These are phyloP conservation scores for Pelargonium australe DNA, from an alignment of 441 rosid species.

Conservation along the genomic window DNA sequence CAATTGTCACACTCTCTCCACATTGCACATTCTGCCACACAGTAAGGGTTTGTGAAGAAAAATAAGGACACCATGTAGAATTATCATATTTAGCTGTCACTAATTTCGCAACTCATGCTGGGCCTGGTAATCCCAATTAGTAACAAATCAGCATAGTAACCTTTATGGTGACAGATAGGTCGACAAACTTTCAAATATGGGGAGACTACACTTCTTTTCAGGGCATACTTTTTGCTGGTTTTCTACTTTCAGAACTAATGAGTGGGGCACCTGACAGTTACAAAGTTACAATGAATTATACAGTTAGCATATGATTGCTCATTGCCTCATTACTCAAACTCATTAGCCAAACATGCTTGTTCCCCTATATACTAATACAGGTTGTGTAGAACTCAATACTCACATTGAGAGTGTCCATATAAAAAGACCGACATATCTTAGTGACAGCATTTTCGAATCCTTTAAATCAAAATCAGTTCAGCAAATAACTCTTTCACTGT, in stretches of 20 bases:
- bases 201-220: neutral
- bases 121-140: too few relatives aligned
- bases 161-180: conserved; percentile 15
- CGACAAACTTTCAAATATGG: neutral
- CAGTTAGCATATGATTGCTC: conserved; percentile 9
- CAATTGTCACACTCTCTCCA: conserved; percentile 81
- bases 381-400: too few relatives aligned
- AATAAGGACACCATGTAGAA: conserved; percentile 6
- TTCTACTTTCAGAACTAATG: neutral
- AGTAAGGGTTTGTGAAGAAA: neutral
- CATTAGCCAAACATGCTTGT: neutral
- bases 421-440: neutral
- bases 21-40: conserved; percentile 67
- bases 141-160: neutral
- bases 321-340: neutral
- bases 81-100: neutral
- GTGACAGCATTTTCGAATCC: too few relatives aligned
- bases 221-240: conserved; percentile 7
- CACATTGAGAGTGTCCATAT: neutral
- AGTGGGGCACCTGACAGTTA: conserved; percentile 14
- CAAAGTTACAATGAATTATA: conserved; percentile 20
- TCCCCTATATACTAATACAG: too few relatives aligned
- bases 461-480: too few relatives aligned
- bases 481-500: neutral
- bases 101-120: neutral